phyloP scores from a whole-genome alignment of 176 grass and related monocot genomes.

The Aegilops bicornis region DNA sequence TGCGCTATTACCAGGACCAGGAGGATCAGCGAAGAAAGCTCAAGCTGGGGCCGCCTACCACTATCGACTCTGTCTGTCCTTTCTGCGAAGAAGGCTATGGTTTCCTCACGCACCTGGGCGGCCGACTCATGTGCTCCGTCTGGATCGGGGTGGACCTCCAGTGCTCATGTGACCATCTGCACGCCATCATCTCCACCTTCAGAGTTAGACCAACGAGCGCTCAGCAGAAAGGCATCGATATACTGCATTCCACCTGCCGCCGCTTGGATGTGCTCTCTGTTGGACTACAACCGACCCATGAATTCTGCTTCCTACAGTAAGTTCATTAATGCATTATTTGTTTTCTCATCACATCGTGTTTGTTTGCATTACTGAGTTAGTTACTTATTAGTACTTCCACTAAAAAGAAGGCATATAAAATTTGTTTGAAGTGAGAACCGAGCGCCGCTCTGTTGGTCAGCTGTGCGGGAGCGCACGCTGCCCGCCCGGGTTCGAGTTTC shows the following conservation, averaged over 20 bases:
- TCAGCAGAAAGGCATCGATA: background rate
- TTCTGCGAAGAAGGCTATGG: background rate
- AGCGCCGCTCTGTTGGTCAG: no score
- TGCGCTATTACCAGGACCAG: background rate
- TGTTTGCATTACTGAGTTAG: background rate
- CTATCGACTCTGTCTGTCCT: background rate
- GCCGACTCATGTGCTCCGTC: background rate
- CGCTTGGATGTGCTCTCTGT: background rate
- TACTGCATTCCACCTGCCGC: background rate
- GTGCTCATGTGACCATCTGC: background rate
- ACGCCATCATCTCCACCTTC: background rate
- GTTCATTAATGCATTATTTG: background rate
- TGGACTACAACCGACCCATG: background rate
- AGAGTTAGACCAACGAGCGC: background rate
- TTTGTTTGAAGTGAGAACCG: no score
- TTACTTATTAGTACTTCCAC: no score
- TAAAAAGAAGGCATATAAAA: no score
- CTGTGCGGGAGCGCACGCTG: no score
- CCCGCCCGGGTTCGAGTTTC: no score
- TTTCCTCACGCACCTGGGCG: background rate
- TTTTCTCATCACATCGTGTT: background rate
- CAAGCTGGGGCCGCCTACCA: background rate
- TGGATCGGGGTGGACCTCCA: background rate
- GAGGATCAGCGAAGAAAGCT: background rate
- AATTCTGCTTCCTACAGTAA: constrained; percentile 8